Evolutionary conservation across 768 basidiomycete genomes (phyloP).

Genomic region (Boletales sp.): DNA sequence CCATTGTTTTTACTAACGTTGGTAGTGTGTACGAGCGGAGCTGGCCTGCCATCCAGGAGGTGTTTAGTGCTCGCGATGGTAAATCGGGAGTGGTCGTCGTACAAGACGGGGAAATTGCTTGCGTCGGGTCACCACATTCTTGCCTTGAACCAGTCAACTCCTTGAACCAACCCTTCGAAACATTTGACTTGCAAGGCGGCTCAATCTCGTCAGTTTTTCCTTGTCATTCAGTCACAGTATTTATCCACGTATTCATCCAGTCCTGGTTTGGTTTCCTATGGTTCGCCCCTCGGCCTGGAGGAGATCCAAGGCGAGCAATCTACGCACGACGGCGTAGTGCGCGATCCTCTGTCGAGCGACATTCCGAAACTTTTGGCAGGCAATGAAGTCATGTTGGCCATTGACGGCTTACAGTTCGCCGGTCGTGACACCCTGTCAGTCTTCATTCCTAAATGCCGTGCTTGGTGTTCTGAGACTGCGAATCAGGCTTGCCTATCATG

Average conservation of each 20-base stretch:
- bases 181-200: conserved; percentile 64
- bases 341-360: conserved; percentile 35
- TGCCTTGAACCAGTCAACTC: conserved; percentile 19
- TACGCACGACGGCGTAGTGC: conserved; percentile 56
- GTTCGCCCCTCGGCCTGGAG: conserved; percentile 46
- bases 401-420: conserved; percentile 70
- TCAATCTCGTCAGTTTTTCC: conserved; percentile 43
- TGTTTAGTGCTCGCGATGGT: conserved; percentile 10
- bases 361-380: conserved; percentile 36
- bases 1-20: conserved; percentile 66
- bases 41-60: conserved; percentile 21
- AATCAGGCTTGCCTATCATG: conserved; percentile 61
- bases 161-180: conserved; percentile 26
- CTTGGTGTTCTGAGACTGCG: conserved; percentile 1
- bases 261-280: conserved; percentile 42
- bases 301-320: conserved; percentile 53
- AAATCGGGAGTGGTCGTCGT: conserved; percentile 46
- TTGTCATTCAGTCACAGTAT: background rate
- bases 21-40: conserved; percentile 42
- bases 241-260: conserved; percentile 24
- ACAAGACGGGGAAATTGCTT: conserved; percentile 49
- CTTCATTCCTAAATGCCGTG: background rate
- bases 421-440: conserved; percentile 55
- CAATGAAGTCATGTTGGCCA: conserved; percentile 50
- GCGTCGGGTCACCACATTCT: conserved; percentile 38